These are phyloP conservation scores for Neonectria faginata DNA, from an alignment of 2,329 filamentous ascomycete species.

Conservation along the genomic window DNA sequence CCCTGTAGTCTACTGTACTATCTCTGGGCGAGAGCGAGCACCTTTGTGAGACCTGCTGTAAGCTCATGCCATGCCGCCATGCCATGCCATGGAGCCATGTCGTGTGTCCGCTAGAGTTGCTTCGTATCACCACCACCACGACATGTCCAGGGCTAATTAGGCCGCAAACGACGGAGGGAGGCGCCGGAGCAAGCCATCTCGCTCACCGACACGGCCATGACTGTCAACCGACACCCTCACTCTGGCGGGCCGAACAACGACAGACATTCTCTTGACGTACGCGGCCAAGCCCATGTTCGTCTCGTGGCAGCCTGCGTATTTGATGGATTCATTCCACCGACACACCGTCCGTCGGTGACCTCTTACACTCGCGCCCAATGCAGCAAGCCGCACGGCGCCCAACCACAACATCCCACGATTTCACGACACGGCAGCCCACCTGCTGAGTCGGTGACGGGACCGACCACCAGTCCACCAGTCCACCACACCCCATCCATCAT, in stretches of 20 bases:
- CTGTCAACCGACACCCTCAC: constrained; percentile 2
- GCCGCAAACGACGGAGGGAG: background rate
- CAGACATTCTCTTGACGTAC: constrained; percentile 2
- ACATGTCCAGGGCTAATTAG: background rate
- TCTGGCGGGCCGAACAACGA: background rate
- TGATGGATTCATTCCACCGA: constrained; percentile 10
- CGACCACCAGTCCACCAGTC: background rate
- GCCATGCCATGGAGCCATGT: constrained; percentile 4
- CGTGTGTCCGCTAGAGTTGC: constrained; percentile 2
- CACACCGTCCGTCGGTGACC: constrained; percentile 4
- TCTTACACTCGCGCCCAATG: background rate
- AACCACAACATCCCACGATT: constrained; percentile 10
- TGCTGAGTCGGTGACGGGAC: background rate
- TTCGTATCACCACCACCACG: background rate
- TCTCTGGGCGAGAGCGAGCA: background rate
- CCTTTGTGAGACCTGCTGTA: no score
- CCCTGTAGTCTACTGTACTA: background rate
- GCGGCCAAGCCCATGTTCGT: constrained; percentile 1
- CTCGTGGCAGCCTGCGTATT: constrained; percentile 3
- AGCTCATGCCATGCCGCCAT: background rate
- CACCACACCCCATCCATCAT: background rate
- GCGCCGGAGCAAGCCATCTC: background rate
- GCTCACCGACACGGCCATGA: constrained; percentile 4
- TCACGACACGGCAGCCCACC: background rate
- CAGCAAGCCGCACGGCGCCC: constrained; percentile 4